These are phyloP conservation scores for Leishmania arabica DNA, from an alignment of 208 protist genomes.

Conservation along the genomic window DNA sequence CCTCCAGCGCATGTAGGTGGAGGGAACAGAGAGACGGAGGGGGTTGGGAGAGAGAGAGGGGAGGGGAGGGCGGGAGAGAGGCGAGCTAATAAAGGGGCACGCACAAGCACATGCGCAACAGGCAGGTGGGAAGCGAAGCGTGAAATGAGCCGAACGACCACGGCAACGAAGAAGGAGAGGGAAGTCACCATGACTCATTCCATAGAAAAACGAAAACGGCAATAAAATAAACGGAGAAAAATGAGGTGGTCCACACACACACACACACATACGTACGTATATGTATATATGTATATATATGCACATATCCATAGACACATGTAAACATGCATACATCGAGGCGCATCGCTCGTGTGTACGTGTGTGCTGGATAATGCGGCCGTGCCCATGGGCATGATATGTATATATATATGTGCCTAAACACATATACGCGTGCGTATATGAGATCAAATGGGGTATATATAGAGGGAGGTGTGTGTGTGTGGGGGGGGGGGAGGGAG, in stretches of 20 bases:
- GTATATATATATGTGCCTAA: neutral
- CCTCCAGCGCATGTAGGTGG: neutral
- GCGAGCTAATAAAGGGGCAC: neutral
- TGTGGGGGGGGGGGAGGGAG: neutral
- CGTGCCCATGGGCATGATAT: neutral
- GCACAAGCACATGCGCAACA: neutral
- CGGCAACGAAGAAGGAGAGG: neutral
- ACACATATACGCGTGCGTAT: neutral
- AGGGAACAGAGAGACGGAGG: neutral
- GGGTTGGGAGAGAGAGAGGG: neutral
- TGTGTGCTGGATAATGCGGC: neutral
- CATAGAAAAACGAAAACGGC: neutral
- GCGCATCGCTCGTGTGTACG: too few species aligned
- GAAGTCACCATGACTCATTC: neutral
- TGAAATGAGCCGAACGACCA: neutral
- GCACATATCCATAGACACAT: neutral
- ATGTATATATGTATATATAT: too few species aligned
- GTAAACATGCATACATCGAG: neutral
- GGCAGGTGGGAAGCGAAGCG: neutral
- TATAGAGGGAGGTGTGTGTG: neutral
- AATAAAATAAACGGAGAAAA: neutral
- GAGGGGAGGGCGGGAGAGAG: neutral
- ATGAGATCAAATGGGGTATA: neutral
- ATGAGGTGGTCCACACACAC: neutral
- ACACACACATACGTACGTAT: neutral